These are phyloP conservation scores for Populus tremula DNA, from an alignment of 345 rosid species.

Conservation along the genomic window DNA sequence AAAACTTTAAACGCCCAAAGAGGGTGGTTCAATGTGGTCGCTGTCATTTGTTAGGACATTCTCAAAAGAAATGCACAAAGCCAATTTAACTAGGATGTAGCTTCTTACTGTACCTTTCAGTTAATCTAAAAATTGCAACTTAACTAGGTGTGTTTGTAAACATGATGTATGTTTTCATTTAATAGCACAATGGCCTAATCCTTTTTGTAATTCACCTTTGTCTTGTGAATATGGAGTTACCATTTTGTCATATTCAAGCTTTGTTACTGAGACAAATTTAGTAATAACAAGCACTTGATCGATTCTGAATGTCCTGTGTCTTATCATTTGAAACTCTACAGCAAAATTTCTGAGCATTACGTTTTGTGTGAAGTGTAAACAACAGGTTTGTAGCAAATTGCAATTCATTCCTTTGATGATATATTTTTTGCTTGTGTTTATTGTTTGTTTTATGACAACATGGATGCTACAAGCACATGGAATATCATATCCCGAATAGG, in stretches of 20 bases:
- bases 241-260: neutral
- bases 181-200: conserved; percentile 22
- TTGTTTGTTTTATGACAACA: too few relatives aligned
- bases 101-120: conserved; percentile 3
- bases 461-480: too few relatives aligned
- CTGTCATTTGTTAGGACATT: conserved; percentile 96
- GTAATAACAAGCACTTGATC: too few relatives aligned
- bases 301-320: too few relatives aligned
- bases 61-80: conserved; percentile 96
- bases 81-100: conserved; percentile 52
- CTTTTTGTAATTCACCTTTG: conserved; percentile 1
- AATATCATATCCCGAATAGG: too few relatives aligned
- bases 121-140: conserved; percentile 17
- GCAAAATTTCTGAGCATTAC: too few relatives aligned
- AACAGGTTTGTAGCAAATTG: too few relatives aligned
- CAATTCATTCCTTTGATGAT: too few relatives aligned
- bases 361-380: too few relatives aligned
- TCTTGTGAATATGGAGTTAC: neutral
- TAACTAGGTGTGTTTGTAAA: conserved; percentile 37
- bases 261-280: too few relatives aligned
- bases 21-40: conserved; percentile 97
- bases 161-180: conserved; percentile 30
- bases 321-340: too few relatives aligned
- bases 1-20: conserved; percentile 91
- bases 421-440: too few relatives aligned